Evolutionary conservation across 306 rosid species (phyloP).

Genomic region (Vigna reflexopilosa): DNA sequence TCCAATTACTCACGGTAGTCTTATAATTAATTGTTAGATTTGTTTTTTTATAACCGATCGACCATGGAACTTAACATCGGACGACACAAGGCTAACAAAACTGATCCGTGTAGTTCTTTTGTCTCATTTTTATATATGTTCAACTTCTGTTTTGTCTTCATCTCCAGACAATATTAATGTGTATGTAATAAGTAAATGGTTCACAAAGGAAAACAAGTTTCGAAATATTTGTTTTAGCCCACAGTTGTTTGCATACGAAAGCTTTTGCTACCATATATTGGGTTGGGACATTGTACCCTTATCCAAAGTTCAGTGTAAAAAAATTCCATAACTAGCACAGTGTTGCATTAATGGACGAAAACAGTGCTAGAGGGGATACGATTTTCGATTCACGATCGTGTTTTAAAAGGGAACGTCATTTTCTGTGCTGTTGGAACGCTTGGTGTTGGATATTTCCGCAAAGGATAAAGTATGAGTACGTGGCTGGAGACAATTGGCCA

Average conservation of each 20-base stretch:
- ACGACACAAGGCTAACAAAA: too few species aligned
- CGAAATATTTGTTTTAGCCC: background rate
- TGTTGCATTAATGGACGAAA: background rate
- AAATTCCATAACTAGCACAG: background rate
- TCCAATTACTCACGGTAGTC: too few species aligned
- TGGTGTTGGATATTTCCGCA: constrained; percentile 51
- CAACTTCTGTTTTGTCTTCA: background rate
- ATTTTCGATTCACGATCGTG: background rate
- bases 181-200: background rate
- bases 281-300: background rate
- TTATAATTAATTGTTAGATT: too few species aligned
- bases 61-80: too few species aligned
- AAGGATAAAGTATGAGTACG: constrained; percentile 63
- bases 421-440: constrained; percentile 39
- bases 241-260: background rate
- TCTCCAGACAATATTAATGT: background rate
- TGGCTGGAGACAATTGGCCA: constrained; percentile 68
- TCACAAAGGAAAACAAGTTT: background rate
- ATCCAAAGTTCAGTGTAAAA: background rate
- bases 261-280: background rate
- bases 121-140: too few species aligned
- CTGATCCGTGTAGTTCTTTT: too few species aligned
- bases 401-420: constrained; percentile 25
- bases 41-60: too few species aligned
- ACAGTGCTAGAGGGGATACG: background rate